Evolutionary conservation across 2,329 filamentous ascomycete genomes (phyloP), one percentile per base, ranked within the genome.

Genomic region (Colletotrichum sp.): DNA sequence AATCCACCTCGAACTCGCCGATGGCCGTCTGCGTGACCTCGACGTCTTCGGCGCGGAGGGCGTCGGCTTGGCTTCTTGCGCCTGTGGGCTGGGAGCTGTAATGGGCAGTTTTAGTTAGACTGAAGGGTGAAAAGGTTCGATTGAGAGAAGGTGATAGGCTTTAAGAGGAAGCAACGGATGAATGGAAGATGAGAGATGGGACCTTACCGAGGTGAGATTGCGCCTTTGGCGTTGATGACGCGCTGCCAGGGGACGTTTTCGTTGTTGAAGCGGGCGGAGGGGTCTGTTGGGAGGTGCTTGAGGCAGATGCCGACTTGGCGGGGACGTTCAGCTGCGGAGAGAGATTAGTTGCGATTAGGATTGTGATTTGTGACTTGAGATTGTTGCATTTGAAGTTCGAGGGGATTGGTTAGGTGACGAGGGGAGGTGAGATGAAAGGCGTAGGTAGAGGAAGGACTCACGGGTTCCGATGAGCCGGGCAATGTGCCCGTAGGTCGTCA

Each of bases 171-270:
- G 48, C 34, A n/a, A n/a, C n/a, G n/a, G n/a, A n/a, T n/a, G n/a
- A n/a, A n/a, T n/a, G n/a, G n/a, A n/a, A n/a, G n/a, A 16, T 15
- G 34, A 3, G 34, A 4, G 34, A 36, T 7, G 34, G 8, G 6
- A 13, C 7, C 7, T 1, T 65, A 96, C 95, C 96, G 92, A 9
- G 94, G 94, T 60, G 96, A 98, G 79, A 99, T 98, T 75, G 92
- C 88, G 26, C 96, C 96, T 84, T 94, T 96, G 16, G 95, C 87
- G 83, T 96, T 98, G 82, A 99, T 94, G 75, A 99, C 95, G 74
- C 97, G 89, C 87, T 99, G 96, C 96, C 96, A 99, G 0, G 96
- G 96, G 5, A 99, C 96, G 78, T 94, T 98, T 28, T 87, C 88
- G 75, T 90, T 88, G 83, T 98, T 93, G 86, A 94, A 98, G 73